These are phyloP conservation scores for Apiotrichum sp. DNA, from an alignment of 1,284 basidiomycete species.

Conservation along the genomic window DNA sequence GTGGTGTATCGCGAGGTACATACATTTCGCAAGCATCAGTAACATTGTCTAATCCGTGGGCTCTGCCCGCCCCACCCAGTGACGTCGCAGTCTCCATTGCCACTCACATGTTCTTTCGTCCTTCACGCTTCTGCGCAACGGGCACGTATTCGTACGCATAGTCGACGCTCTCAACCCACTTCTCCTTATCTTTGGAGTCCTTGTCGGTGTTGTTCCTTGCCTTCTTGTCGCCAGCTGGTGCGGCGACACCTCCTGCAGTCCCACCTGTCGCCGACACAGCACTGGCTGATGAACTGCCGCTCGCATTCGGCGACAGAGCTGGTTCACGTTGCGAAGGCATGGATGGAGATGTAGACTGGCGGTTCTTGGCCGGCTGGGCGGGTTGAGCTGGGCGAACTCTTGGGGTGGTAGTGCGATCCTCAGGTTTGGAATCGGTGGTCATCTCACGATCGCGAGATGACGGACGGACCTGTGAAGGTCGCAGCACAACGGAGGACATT, in stretches of 20 bases:
- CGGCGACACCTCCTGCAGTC: neutral
- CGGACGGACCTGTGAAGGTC: too few species aligned
- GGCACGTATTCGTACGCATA: conserved; percentile 44
- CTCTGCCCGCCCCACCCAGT: too few species aligned
- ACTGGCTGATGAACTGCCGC: neutral
- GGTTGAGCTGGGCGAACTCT: conserved; percentile 1
- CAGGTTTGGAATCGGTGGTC: too few species aligned
- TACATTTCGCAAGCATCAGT: neutral
- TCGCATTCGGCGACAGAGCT: conserved; percentile 1
- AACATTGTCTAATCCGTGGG: neutral
- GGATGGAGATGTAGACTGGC: neutral
- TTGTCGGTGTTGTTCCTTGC: neutral
- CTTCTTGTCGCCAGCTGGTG: neutral
- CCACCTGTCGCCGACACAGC: neutral
- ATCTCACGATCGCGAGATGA: too few species aligned
- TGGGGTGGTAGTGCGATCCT: neutral
- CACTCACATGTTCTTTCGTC: conserved; percentile 30
- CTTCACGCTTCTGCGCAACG: conserved; percentile 26
- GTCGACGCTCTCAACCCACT: conserved; percentile 32
- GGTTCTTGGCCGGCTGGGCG: neutral
- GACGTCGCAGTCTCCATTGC: too few species aligned
- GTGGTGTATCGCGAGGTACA: too few species aligned
- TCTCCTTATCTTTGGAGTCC: conserved; percentile 1
- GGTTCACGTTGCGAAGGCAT: neutral
- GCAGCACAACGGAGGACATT: too few species aligned